These are phyloP conservation scores for Grosmannia huntii DNA, from an alignment of 2,329 filamentous ascomycete species.

Conservation along the genomic window DNA sequence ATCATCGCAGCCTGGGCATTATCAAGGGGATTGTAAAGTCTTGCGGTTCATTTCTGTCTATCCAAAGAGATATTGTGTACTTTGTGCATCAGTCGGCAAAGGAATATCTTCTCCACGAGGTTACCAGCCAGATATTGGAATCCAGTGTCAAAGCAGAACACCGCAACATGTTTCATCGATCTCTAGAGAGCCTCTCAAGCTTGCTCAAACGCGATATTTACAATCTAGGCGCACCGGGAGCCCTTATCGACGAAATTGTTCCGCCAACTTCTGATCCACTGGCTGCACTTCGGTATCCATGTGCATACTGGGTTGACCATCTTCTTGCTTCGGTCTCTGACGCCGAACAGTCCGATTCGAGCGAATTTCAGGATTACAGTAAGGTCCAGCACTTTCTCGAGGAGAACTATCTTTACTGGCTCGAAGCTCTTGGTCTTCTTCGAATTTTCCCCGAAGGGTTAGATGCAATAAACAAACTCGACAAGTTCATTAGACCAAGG, in stretches of 20 bases:
- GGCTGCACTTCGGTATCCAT: constrained; percentile 17
- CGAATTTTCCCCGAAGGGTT: constrained; percentile 14
- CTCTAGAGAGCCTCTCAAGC: constrained; percentile 18
- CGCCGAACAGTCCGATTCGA: constrained; percentile 14
- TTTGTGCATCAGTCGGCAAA: constrained; percentile 18
- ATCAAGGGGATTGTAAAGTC: constrained; percentile 16
- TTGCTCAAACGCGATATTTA: constrained; percentile 24
- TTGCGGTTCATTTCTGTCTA: constrained; percentile 28
- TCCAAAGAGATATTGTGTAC: constrained; percentile 17
- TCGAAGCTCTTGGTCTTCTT: constrained; percentile 28
- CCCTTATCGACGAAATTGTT: constrained; percentile 13
- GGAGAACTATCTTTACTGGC: constrained; percentile 27
- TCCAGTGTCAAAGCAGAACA: constrained; percentile 16
- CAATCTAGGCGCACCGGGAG: constrained; percentile 14
- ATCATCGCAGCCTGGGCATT: not conserved
- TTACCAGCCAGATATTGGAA: constrained; percentile 17
- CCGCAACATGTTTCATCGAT: constrained; percentile 20
- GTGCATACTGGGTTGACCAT: constrained; percentile 23
- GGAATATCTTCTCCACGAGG: constrained; percentile 15
- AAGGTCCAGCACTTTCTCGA: constrained; percentile 20
- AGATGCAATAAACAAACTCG: constrained; percentile 13
- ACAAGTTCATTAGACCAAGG: not conserved
- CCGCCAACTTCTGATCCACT: constrained; percentile 16
- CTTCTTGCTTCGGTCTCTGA: constrained; percentile 4
- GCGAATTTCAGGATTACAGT: not conserved